Percentiles rank a stretch among this genome's conserved stretches.
Evolutionary conservation across 495 filamentous ascomycete species (phyloP).

Genomic region (Trichoderma asperelloides): DNA sequence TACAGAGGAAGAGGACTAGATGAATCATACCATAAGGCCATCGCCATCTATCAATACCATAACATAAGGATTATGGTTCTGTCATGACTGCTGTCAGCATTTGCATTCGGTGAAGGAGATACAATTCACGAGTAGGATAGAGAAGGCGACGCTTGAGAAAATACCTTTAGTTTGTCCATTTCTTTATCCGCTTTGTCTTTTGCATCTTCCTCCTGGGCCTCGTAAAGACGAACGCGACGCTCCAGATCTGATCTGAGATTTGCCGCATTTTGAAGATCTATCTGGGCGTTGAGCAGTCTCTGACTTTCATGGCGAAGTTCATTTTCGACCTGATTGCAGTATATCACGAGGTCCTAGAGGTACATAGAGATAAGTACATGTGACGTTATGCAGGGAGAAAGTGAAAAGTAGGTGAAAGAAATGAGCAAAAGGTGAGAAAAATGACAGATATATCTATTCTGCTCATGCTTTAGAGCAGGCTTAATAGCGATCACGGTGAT

Average conservation of each 20-base stretch:
- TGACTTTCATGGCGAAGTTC: slow-evolving; percentile 29
- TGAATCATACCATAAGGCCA: slow-evolving; percentile 52
- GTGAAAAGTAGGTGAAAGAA: no score
- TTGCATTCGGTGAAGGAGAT: background rate
- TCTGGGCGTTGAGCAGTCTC: slow-evolving; percentile 22
- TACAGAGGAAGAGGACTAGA: background rate
- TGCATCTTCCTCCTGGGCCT: slow-evolving; percentile 19
- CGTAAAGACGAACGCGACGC: slow-evolving; percentile 26
- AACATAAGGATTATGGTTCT: slow-evolving; percentile 71
- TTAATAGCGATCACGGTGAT: no score
- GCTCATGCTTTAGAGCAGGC: no score
- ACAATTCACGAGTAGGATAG: background rate
- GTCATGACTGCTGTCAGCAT: background rate
- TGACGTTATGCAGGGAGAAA: no score
- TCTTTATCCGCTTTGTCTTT: background rate
- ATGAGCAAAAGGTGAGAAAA: no score
- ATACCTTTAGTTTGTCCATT: background rate
- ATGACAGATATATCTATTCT: no score
- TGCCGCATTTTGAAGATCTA: slow-evolving; percentile 34
- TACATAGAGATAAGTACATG: no score
- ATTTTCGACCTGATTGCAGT: slow-evolving; percentile 26
- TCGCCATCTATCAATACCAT: slow-evolving; percentile 71
- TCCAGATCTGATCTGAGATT: slow-evolving; percentile 35
- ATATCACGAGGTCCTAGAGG: slow-evolving; percentile 35
- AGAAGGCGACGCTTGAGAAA: background rate